Evolutionary conservation across 169 alveolate genomes (phyloP).

Genomic region (Amoebophrya sp.): DNA sequence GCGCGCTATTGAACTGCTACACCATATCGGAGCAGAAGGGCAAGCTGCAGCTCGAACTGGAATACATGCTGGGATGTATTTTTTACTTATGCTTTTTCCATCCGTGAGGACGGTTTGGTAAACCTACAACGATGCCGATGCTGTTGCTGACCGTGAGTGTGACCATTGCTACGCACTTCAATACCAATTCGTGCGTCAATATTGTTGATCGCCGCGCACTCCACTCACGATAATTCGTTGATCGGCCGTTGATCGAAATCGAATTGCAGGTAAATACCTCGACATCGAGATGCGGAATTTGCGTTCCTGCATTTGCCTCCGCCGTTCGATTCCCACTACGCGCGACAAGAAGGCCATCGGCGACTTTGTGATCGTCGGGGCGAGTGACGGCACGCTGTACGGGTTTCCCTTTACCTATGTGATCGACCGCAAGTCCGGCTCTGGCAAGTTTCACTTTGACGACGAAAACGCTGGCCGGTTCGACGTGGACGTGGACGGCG

Average conservation of each 20-base stretch:
- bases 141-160: no score
- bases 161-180: no score
- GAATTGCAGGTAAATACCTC: not conserved
- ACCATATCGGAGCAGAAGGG: not conserved
- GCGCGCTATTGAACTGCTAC: not conserved
- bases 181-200: no score
- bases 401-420: not conserved
- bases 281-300: not conserved
- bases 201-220: no score
- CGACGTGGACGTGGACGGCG: not conserved
- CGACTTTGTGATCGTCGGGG: not conserved
- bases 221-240: no score
- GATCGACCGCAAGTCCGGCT: not conserved
- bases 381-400: not conserved
- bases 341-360: not conserved
- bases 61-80: not conserved
- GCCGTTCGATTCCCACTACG: not conserved
- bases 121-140: no score
- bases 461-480: not conserved
- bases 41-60: not conserved
- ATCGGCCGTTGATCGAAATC: no score
- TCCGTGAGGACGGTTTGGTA: no score
- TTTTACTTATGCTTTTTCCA: no score
- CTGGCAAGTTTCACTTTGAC: not conserved
- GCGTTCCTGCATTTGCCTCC: not conserved